A percentile compares a stretch with the other conserved stretches of the same genome.
Conservation (phyloP, 768 basidiomycete genomes). For the Omphalotus guepiniiformis region DNA sequence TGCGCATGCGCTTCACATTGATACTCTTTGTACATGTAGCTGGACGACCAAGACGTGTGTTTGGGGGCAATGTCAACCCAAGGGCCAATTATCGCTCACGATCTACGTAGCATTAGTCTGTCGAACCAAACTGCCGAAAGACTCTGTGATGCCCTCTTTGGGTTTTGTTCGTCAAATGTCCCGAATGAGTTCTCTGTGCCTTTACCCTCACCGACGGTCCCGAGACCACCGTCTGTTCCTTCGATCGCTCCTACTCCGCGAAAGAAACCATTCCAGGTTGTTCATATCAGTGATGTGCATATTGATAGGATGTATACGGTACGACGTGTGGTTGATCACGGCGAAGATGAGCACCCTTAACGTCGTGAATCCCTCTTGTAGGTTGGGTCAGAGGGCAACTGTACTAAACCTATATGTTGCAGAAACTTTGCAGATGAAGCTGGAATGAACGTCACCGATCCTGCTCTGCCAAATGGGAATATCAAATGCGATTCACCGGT, state of each 20-base stretch:
- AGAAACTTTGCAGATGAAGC: slow-evolving; percentile 22
- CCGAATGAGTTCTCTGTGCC: slow-evolving; percentile 21
- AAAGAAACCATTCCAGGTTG: slow-evolving; percentile 24
- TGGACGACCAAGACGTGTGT: slow-evolving; percentile 33
- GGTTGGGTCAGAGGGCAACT: slow-evolving; percentile 31
- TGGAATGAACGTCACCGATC: slow-evolving; percentile 16
- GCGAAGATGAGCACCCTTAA: neutral
- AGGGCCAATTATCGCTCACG: slow-evolving; percentile 35
- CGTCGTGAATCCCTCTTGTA: too few relatives aligned
- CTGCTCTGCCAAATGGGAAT: slow-evolving; percentile 27
- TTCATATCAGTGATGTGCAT: slow-evolving; percentile 36
- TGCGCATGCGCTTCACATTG: neutral
- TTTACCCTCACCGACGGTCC: slow-evolving; percentile 18
- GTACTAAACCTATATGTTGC: slow-evolving; percentile 36
- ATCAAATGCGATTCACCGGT: slow-evolving; percentile 30
- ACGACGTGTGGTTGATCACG: neutral
- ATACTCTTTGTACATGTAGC: slow-evolving; percentile 12
- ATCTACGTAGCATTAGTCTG: slow-evolving; percentile 27
- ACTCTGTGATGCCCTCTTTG: slow-evolving; percentile 34
- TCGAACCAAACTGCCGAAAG: slow-evolving; percentile 28
- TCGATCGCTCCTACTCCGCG: slow-evolving; percentile 14
- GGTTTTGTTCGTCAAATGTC: slow-evolving; percentile 26
- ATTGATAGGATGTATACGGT: slow-evolving; percentile 32
- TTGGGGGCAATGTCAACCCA: slow-evolving; percentile 25
- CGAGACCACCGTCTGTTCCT: slow-evolving; percentile 13